A percentile compares a stretch with the other conserved stretches of the same genome.
These are phyloP conservation scores for Neurospora sp. DNA, from an alignment of 495 filamentous ascomycete genomes.

Conservation along the genomic window DNA sequence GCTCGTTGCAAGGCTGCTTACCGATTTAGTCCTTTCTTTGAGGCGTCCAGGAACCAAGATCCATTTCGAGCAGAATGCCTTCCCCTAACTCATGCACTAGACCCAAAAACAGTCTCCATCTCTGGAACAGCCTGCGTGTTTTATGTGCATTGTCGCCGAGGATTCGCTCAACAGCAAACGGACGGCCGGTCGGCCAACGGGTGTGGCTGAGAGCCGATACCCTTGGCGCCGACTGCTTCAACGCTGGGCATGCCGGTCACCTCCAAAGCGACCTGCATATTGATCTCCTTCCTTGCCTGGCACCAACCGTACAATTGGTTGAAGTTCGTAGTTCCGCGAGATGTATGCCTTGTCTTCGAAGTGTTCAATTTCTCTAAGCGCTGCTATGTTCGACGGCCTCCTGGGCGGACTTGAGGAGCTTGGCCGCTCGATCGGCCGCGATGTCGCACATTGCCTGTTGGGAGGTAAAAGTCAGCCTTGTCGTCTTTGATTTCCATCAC, in stretches of 20 bases:
- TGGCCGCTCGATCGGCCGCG: conserved; percentile 33
- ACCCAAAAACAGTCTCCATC: neutral
- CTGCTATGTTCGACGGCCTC: conserved; percentile 6
- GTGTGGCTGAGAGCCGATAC: neutral
- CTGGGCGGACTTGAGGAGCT: conserved; percentile 22
- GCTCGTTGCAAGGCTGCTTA: neutral
- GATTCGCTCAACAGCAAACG: neutral
- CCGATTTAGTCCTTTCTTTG: neutral
- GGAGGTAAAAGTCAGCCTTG: neutral
- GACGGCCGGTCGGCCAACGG: neutral
- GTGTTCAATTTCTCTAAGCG: neutral
- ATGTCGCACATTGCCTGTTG: conserved; percentile 42
- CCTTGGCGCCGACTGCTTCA: neutral
- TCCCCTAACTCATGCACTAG: neutral
- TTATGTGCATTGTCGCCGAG: neutral
- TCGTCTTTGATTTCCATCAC: no score
- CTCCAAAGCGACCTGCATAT: neutral
- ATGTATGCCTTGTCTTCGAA: neutral
- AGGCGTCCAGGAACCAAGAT: neutral
- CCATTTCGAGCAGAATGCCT: neutral
- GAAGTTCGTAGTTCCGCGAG: neutral
- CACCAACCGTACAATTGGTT: neutral
- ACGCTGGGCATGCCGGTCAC: neutral
- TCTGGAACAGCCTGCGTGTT: neutral
- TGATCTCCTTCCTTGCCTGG: neutral